Percentiles rank a stretch among this genome's conserved stretches.
Evolutionary conservation across 2,329 filamentous ascomycete genomes (phyloP).

Genomic region (Sclerotinia sclerotiorum): DNA sequence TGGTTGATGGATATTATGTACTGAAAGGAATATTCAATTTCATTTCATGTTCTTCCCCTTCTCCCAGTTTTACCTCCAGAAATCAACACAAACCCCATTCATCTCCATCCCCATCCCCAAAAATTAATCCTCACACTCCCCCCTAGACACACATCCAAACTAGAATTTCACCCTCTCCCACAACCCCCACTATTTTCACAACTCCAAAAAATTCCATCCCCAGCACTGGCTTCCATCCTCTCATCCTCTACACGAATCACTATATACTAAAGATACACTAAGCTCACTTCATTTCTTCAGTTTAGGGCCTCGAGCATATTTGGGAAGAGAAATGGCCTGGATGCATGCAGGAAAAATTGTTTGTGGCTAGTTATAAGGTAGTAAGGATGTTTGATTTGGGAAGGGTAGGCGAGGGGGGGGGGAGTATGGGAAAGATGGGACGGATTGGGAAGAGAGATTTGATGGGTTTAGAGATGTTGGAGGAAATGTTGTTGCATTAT

Average conservation of each 20-base stretch:
- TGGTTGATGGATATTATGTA: not conserved
- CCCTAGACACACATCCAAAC: not conserved
- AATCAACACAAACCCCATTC: not conserved
- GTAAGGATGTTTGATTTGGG: too few relatives aligned
- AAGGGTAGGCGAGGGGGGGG: too few relatives aligned
- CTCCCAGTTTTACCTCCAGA: not conserved
- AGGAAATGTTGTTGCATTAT: too few relatives aligned
- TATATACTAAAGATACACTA: too few relatives aligned
- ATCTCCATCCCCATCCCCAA: too few relatives aligned
- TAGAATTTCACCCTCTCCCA: not conserved
- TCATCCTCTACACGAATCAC: not conserved
- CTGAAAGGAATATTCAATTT: not conserved
- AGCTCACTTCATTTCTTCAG: not conserved
- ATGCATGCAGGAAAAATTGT: not conserved
- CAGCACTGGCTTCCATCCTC: not conserved
- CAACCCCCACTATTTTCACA: too few relatives aligned
- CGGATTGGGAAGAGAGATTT: not conserved
- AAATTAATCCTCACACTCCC: too few relatives aligned
- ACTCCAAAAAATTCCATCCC: too few relatives aligned
- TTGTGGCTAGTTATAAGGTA: too few relatives aligned
- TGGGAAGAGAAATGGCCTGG: not conserved
- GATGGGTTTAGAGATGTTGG: not conserved
- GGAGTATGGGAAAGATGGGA: not conserved
- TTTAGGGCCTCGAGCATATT: not conserved
- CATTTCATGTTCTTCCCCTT: not conserved